Evolutionary conservation across 805 yeast genomes (phyloP), one percentile per base, ranked within the genome.

Genomic region (Yarrowia keelungensis): DNA sequence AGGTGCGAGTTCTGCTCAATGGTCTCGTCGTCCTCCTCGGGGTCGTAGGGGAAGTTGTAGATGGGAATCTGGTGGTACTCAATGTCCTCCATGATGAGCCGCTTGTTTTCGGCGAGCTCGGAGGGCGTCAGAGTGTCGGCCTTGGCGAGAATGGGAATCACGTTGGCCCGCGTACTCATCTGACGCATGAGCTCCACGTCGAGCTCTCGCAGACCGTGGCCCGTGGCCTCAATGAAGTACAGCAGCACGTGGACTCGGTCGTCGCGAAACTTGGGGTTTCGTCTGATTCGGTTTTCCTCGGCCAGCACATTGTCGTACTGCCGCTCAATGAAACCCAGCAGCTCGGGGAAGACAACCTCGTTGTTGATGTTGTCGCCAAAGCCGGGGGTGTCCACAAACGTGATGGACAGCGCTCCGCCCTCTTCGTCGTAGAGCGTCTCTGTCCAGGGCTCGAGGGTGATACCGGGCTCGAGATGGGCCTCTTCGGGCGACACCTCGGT

Each of bases 111-210:
- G 15, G 76, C 75, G 69, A 87, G 78, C 77, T 93, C 97, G 1
- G 83, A 76, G 26, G 82, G 82, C 0, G 97, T 91, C 72, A 91
- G 81, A 1, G 91, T 82, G 76, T 93, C 98, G 2, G 97, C 87
- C 74, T 90, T 89, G 45, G 90, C 85, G 69, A 93, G 85, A 35
- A 92, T 87, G 1, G 98, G 97, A 53, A 93, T 86, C 35, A 94
- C 83, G 79, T 93, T 93, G 22, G 90, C 97, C 72, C 87, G 86
- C 32, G 85, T 82, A 15, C 93, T 85, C 65, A 93, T 81, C 58
- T 83, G 81, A 72, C 82, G 85, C 89, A 93, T 90, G 67, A 90
- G 82, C 71, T 83, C 84, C 68, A 92, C 83, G 76, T 92, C 97
- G 67, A 89, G 79, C 75, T 90, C 92, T 69, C 90, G 85, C 51